These are phyloP conservation scores for Dictyostelium intermedium DNA, from an alignment of 78 protist genomes.

Conservation along the genomic window DNA sequence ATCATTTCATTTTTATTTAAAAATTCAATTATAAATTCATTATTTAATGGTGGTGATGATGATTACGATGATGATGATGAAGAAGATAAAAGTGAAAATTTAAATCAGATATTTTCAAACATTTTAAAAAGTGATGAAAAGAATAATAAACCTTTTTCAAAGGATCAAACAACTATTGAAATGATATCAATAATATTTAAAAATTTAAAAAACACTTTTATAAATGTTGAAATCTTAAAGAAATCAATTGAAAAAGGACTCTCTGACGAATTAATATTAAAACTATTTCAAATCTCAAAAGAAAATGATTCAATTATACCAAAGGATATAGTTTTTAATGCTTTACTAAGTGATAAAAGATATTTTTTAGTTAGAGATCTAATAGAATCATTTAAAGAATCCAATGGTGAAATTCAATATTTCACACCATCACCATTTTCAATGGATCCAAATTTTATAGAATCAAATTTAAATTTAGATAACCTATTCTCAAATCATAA, in stretches of 20 bases:
- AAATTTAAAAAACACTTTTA: neutral
- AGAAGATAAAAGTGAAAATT: neutral
- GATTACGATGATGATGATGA: neutral
- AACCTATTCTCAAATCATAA: neutral
- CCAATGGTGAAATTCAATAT: neutral
- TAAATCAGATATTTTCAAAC: neutral
- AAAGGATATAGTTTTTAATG: neutral
- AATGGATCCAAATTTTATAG: neutral
- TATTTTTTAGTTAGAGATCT: neutral
- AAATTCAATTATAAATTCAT: neutral
- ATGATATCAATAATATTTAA: neutral
- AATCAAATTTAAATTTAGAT: neutral
- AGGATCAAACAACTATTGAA: neutral
- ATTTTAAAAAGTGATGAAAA: neutral
- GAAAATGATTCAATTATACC: neutral
- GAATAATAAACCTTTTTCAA: neutral
- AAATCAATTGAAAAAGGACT: neutral
- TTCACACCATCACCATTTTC: neutral
- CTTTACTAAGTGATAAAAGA: neutral
- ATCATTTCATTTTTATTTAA: neutral
- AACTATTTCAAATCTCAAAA: neutral
- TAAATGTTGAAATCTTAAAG: neutral
- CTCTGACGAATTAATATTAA: neutral
- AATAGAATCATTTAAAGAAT: neutral
- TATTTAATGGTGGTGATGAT: neutral